A percentile compares a stretch with the other conserved stretches of the same genome.
These are phyloP conservation scores for Xylaria sp. DNA, from an alignment of 2,329 filamentous ascomycete species.

Conservation along the genomic window DNA sequence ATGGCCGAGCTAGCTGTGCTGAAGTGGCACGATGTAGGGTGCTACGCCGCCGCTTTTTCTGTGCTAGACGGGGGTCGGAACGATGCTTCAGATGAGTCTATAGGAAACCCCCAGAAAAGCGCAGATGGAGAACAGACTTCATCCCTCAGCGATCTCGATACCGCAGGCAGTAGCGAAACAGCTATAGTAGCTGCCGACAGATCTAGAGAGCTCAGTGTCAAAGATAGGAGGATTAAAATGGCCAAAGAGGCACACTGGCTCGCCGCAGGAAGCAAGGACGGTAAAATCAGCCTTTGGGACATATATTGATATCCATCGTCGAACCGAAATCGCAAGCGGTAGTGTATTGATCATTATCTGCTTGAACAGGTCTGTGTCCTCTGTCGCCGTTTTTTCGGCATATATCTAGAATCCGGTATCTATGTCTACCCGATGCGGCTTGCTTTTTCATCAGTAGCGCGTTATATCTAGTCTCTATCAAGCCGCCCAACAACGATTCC, in stretches of 20 bases:
- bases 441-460: not conserved
- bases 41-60: conserved; percentile 80
- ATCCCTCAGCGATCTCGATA: conserved; percentile 4
- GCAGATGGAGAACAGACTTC: conserved; percentile 6
- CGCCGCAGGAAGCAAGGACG: conserved; percentile 89
- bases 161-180: conserved; percentile 2
- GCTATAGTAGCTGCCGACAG: conserved; percentile 38
- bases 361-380: not conserved
- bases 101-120: conserved; percentile 13
- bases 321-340: no score
- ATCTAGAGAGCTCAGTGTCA: conserved; percentile 56
- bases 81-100: conserved; percentile 1
- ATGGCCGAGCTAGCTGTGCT: conserved; percentile 89
- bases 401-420: not conserved
- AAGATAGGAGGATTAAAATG: conserved; percentile 65
- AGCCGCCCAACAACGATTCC: not conserved
- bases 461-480: not conserved
- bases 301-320: conserved; percentile 66
- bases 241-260: conserved; percentile 83
- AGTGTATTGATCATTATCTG: no score
- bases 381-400: not conserved
- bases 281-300: conserved; percentile 94
- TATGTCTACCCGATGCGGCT: not conserved
- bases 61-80: conserved; percentile 39
- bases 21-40: conserved; percentile 92